Conservation (phyloP, 108 stramenopile genomes). For the Stephanodiscus triporus region DNA sequence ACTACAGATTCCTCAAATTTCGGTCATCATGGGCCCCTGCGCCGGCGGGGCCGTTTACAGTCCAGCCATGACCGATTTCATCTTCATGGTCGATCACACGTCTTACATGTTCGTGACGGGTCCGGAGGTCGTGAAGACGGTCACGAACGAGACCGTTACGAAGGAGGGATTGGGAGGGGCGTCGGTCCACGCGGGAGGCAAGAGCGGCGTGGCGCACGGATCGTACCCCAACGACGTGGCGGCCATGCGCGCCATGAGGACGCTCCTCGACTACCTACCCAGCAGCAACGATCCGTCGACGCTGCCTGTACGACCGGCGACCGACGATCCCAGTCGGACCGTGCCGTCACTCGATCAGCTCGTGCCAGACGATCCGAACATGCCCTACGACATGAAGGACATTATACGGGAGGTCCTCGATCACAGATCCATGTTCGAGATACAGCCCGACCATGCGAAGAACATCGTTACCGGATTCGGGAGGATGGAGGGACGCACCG, state of each 20-base stretch:
- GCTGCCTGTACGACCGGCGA: conserved; percentile 62
- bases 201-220: conserved; percentile 94
- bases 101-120: conserved; percentile 99
- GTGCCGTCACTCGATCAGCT: conserved; percentile 88
- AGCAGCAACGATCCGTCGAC: conserved; percentile 86
- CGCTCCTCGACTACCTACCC: conserved; percentile 93
- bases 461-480: conserved; percentile 98
- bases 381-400: conserved; percentile 92
- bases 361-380: conserved; percentile 98
- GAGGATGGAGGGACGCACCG: conserved; percentile 93
- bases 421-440: conserved; percentile 93
- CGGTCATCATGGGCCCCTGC: conserved; percentile 96
- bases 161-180: conserved; percentile 99
- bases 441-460: conserved; percentile 94
- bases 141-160: conserved; percentile 97
- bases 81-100: conserved; percentile 96
- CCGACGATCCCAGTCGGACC: conserved; percentile 83
- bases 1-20: conserved; percentile 86
- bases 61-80: conserved; percentile 99
- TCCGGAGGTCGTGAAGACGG: conserved; percentile 99
- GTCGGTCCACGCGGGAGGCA: conserved; percentile 84
- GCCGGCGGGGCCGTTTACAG: conserved; percentile 95
- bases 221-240: conserved; percentile 96
- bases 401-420: conserved; percentile 93
- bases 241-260: conserved; percentile 88